Conservation (phyloP, 2,329 filamentous ascomycete species). For the Endothia cerciana region DNA sequence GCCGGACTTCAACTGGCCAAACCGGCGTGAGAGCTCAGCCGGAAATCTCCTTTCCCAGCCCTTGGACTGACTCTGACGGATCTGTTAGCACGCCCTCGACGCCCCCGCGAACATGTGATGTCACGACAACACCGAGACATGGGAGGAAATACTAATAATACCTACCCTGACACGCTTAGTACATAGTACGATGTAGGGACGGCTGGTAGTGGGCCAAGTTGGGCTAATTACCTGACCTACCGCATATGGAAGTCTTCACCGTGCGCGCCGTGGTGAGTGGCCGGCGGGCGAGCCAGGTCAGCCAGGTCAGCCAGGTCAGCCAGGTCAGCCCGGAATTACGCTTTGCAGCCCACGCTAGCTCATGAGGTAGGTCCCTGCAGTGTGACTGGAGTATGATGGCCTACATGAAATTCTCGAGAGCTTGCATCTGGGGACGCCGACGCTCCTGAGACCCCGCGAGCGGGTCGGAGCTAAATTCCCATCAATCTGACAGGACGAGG, state of each 20-base stretch:
- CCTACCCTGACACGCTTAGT: too few relatives aligned
- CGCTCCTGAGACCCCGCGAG: neutral
- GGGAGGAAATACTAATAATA: too few relatives aligned
- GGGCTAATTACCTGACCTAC: neutral
- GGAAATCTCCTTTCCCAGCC: neutral
- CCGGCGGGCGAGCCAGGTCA: neutral
- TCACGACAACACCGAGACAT: too few relatives aligned
- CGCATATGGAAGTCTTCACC: slow-evolving; percentile 10
- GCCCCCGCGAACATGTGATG: too few relatives aligned
- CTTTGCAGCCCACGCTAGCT: neutral
- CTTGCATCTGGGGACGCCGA: too few relatives aligned
- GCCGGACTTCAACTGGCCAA: too few relatives aligned
- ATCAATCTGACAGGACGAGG: neutral
- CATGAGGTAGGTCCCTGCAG: slow-evolving; percentile 8
- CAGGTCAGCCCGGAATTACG: slow-evolving; percentile 1
- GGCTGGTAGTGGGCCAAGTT: neutral
- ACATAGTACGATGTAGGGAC: neutral
- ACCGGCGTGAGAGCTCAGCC: too few relatives aligned
- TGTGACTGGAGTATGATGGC: slow-evolving; percentile 1
- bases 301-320: neutral
- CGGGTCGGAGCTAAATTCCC: neutral
- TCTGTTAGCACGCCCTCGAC: too few relatives aligned
- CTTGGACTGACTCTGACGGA: neutral
- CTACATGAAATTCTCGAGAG: too few relatives aligned
- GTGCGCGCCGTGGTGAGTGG: neutral